A percentile compares a stretch with the other conserved stretches of the same genome.
These are phyloP conservation scores for Bryoerythrophyllum caledonicum DNA, from an alignment of 225 moss, liverwort and hornwort genomes.

Conservation along the genomic window DNA sequence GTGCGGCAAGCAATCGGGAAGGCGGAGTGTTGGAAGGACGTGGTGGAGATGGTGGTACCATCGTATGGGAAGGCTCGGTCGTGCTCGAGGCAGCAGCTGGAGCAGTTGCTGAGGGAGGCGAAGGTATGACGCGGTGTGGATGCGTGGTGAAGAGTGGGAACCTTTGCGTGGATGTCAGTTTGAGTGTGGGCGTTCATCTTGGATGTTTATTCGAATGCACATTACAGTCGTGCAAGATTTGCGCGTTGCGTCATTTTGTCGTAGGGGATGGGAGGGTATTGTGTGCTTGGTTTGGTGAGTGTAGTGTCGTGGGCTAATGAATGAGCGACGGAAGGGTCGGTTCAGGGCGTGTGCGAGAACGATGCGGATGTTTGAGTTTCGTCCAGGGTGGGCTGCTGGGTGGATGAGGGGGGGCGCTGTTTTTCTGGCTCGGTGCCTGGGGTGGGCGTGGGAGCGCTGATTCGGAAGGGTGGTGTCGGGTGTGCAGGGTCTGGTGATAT, in stretches of 20 bases:
- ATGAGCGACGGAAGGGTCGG: too few relatives aligned
- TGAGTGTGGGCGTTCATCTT: neutral
- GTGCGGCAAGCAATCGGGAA: constrained; percentile 36
- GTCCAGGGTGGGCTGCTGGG: neutral
- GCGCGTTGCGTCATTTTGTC: too few relatives aligned
- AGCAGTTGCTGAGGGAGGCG: constrained; percentile 67
- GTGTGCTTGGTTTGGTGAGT: too few relatives aligned
- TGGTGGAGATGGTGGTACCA: constrained; percentile 65
- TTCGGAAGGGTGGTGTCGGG: neutral
- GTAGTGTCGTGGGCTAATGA: too few relatives aligned
- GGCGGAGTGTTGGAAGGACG: constrained; percentile 69
- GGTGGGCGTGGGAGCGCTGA: neutral
- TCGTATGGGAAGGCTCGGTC: constrained; percentile 62
- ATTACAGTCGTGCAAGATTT: too few relatives aligned
- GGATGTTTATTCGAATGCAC: too few relatives aligned
- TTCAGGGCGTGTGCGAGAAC: too few relatives aligned
- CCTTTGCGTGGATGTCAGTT: neutral
- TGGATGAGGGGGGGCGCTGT: neutral
- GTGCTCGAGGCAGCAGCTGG: constrained; percentile 67
- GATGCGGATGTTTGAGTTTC: too few relatives aligned
- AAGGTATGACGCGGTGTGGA: constrained; percentile 48
- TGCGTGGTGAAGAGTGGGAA: neutral
- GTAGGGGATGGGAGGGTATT: too few relatives aligned
- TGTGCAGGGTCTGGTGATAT: constrained; percentile 55
- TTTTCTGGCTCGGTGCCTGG: neutral